Percentiles rank a stretch among this genome's conserved stretches.
These are phyloP conservation scores for Corymbia citriodora DNA, from an alignment of 441 rosid species.

Conservation along the genomic window DNA sequence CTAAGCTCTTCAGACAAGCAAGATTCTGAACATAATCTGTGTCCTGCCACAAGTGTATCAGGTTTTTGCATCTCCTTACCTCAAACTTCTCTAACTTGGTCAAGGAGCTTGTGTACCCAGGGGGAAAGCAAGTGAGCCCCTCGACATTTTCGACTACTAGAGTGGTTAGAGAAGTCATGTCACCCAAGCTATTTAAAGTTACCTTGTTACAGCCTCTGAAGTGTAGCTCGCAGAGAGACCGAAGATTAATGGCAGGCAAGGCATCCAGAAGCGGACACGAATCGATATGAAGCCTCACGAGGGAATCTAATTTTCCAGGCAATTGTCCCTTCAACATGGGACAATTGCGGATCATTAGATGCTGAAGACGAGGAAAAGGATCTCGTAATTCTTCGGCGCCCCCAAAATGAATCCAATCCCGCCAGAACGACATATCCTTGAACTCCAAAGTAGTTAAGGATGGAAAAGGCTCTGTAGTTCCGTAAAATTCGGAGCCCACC, in stretches of 20 bases:
- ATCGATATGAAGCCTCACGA: not conserved
- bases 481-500: not conserved
- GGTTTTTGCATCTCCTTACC: not conserved
- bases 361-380: not conserved
- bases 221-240: not conserved
- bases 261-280: not conserved
- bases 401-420: not conserved
- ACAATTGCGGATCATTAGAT: not conserved
- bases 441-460: not conserved
- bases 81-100: not conserved
- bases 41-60: not conserved
- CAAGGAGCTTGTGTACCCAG: accelerated
- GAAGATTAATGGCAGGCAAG: not conserved
- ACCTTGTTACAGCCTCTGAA: not conserved
- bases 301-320: not conserved
- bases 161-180: not conserved
- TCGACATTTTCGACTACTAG: not conserved
- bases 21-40: not conserved
- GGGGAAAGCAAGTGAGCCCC: not conserved
- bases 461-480: not conserved
- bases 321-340: not conserved
- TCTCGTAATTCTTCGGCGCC: accelerated
- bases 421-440: not conserved
- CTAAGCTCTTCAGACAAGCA: not conserved
- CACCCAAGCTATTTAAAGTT: not conserved